Conservation (phyloP, 306 rosid genomes). For the Medicago lupulina region DNA sequence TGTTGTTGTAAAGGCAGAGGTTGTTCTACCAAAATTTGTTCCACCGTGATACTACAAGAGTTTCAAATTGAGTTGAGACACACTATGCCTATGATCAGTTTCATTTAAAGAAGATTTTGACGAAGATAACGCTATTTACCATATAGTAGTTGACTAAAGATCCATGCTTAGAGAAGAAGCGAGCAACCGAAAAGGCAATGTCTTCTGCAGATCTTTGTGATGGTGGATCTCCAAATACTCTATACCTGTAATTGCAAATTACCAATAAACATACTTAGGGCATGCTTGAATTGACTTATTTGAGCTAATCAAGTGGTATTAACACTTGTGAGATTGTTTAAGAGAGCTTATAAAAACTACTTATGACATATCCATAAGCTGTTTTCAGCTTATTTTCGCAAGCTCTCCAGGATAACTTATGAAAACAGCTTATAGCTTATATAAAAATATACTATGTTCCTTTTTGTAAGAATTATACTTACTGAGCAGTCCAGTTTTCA, state of each 20-base stretch:
- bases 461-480: slow-evolving; percentile 35
- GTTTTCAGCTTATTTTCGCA: not conserved
- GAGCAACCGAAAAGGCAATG: slow-evolving; percentile 82
- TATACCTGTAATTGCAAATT: slow-evolving; percentile 61
- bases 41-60: slow-evolving; percentile 92
- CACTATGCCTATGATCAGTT: not conserved
- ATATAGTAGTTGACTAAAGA: slow-evolving; percentile 84
- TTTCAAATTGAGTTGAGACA: slow-evolving; percentile 35
- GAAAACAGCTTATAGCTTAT: no score
- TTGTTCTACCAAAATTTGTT: slow-evolving; percentile 92
- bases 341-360: not conserved
- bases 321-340: not conserved
- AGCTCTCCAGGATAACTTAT: no score
- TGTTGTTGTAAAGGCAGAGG: slow-evolving; percentile 75
- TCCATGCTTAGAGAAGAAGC: slow-evolving; percentile 87
- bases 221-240: slow-evolving; percentile 94
- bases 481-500: slow-evolving; percentile 99
- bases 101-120: not conserved
- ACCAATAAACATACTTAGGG: slow-evolving; percentile 27
- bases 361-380: not conserved
- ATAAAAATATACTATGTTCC: no score
- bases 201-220: slow-evolving; percentile 95
- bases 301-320: not conserved
- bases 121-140: slow-evolving; percentile 55
- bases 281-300: not conserved